Conservation (phyloP, 2,329 filamentous ascomycete genomes). For the Stachybotrys chlorohalonatus region DNA sequence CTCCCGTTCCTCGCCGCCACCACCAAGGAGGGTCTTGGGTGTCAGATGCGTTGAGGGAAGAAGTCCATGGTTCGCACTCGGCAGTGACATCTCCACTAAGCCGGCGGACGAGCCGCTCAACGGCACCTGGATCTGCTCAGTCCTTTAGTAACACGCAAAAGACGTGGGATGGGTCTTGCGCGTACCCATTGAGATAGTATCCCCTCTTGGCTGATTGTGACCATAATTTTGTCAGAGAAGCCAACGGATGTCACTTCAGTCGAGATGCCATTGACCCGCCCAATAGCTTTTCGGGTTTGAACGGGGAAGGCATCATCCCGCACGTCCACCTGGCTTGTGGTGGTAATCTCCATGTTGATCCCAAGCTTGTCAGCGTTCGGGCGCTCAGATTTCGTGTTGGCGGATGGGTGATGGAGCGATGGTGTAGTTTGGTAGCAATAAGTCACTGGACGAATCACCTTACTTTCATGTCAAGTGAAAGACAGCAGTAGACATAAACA, state of each 20-base stretch:
- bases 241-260: slow-evolving; percentile 66
- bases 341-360: background rate
- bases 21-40: slow-evolving; percentile 78
- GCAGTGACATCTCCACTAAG: slow-evolving; percentile 50
- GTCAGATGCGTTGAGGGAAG: slow-evolving; percentile 77
- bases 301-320: slow-evolving; percentile 56
- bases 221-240: slow-evolving; percentile 84
- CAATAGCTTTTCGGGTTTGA: slow-evolving; percentile 47
- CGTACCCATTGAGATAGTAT: slow-evolving; percentile 84
- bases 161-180: slow-evolving; percentile 8
- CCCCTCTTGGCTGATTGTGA: slow-evolving; percentile 82
- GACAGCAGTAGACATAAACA: too few relatives aligned
- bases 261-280: slow-evolving; percentile 54
- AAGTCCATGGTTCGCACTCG: slow-evolving; percentile 32
- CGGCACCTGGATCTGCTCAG: slow-evolving; percentile 63
- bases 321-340: background rate
- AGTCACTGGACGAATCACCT: too few relatives aligned
- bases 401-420: too few relatives aligned
- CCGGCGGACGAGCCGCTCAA: slow-evolving; percentile 59
- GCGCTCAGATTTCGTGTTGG: background rate
- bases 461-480: too few relatives aligned
- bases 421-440: too few relatives aligned
- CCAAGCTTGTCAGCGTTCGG: background rate
- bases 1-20: slow-evolving; percentile 69
- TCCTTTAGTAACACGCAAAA: background rate